Base-by-base conservation (phyloP, 441 rosid species). In the Jatropha multifida region DNA sequence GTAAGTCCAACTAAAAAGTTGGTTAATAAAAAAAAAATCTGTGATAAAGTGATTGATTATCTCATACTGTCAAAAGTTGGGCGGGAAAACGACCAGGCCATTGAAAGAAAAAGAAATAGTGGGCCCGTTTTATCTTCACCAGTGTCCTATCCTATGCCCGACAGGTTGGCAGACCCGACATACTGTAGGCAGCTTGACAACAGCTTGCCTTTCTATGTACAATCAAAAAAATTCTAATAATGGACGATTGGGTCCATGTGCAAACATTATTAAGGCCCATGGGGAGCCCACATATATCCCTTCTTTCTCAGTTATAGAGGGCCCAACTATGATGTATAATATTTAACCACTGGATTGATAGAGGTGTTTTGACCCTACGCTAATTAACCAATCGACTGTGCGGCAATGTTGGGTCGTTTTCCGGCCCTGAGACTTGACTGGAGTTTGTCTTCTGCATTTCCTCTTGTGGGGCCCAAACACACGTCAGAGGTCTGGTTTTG, bases 321-420 rank as follows among this genome's bases (percentile, higher is more conserved):
- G 67, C 51, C 81, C 68, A 42, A 7, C 1, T 44, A 41, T 32
- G 73, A 62, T 55, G 46, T 55, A 58, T 68, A 62, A 17, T 64
- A 44, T 71, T 18, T 15, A 64, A 77, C 67, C 79, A 71, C 72
- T 58, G 12, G 65, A 44, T 65, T 44, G 20, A 0, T 51, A 0
- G 7, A 6, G 48, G 10, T 23, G 75, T 37, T 15, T 20, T 9
- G 79, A 68, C 81, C 78, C 76, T 41, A 77, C 70, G 23, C 17
- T 64, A 52, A 23, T 17, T 7, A 55, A 44, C 62, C 80, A 74
- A 76, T 65, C 84, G 76, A 67, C 71, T 60, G 13, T 26, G 32
- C 27, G 18, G 32, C 71, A n/a, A 74, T 65, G 85, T 71, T 63
- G 81, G 83, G 85, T 83, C 78, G 41, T 63, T 79, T 80, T 80